Evolutionary conservation across 2,329 filamentous ascomycete genomes (phyloP).

Genomic region (Lasiodiplodia gonubiensis): DNA sequence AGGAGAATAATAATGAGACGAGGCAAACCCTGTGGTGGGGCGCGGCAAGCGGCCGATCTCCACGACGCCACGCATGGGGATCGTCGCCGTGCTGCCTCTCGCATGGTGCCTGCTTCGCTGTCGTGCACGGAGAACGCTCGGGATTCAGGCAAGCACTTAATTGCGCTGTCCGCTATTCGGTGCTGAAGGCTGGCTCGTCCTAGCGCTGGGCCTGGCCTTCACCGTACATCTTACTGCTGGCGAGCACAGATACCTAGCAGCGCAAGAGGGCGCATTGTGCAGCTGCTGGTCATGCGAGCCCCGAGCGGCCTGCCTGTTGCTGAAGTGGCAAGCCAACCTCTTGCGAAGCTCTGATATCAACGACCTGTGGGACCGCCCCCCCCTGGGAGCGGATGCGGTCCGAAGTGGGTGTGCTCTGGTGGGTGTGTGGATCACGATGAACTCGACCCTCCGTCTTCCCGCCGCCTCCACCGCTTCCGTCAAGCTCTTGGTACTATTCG

Average conservation of each 20-base stretch:
- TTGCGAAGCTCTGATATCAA: slow-evolving; percentile 21
- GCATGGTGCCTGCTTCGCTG: slow-evolving; percentile 16
- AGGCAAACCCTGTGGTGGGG: slow-evolving; percentile 16
- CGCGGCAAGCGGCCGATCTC: slow-evolving; percentile 22
- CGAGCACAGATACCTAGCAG: slow-evolving; percentile 11
- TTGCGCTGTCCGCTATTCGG: slow-evolving; percentile 2
- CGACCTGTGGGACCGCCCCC: neutral
- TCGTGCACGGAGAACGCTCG: slow-evolving; percentile 22
- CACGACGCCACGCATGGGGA: slow-evolving; percentile 23
- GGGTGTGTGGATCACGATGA: neutral
- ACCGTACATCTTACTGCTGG: slow-evolving; percentile 10
- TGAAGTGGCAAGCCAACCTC: slow-evolving; percentile 19
- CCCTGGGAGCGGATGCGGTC: slow-evolving; percentile 16
- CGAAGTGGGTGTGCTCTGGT: slow-evolving; percentile 5
- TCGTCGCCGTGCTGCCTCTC: slow-evolving; percentile 18
- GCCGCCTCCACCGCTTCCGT: slow-evolving; percentile 11
- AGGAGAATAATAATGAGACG: neutral
- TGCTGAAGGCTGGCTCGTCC: neutral
- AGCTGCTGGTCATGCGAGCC: slow-evolving; percentile 9
- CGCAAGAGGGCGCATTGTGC: slow-evolving; percentile 13
- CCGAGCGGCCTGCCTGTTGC: slow-evolving; percentile 3
- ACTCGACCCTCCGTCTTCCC: neutral
- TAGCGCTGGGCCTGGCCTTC: slow-evolving; percentile 1
- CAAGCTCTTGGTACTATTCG: neutral
- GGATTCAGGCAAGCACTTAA: slow-evolving; percentile 10